These are phyloP conservation scores for Termitomyces sp. DNA, from an alignment of 768 basidiomycete genomes.

Conservation along the genomic window DNA sequence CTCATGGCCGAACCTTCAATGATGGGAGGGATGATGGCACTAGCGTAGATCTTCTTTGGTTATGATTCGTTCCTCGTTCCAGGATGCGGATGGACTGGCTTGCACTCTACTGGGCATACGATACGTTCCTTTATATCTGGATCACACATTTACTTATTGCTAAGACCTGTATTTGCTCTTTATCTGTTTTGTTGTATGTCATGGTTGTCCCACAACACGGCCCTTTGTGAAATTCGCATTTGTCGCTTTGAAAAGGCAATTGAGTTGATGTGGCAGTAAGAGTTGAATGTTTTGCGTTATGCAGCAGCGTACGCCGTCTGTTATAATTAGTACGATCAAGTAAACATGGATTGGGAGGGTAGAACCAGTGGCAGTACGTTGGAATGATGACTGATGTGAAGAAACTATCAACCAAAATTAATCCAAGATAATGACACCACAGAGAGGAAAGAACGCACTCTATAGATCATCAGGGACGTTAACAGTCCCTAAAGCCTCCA, in stretches of 20 bases:
- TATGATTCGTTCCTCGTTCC: neutral
- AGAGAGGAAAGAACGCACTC: neutral
- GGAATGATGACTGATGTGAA: neutral
- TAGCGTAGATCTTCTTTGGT: constrained; percentile 1
- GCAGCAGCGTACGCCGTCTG: neutral
- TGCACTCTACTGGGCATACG: neutral
- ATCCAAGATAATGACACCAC: neutral
- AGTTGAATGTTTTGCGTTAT: neutral
- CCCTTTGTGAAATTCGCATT: neutral
- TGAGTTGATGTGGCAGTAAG: too few species aligned
- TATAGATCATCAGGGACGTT: neutral
- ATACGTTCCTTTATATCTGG: constrained; percentile 5
- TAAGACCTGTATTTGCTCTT: constrained; percentile 4
- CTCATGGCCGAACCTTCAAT: constrained; percentile 11
- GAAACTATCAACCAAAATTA: neutral
- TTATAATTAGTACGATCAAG: neutral
- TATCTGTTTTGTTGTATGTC: neutral
- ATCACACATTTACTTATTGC: constrained; percentile 2
- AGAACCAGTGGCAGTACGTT: neutral
- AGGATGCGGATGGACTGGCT: neutral
- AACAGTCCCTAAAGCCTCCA: neutral
- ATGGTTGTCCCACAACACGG: neutral
- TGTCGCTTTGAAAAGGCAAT: neutral
- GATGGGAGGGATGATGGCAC: constrained; percentile 15
- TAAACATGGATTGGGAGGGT: neutral